Percentiles rank a stretch among this genome's conserved stretches.
Conservation (phyloP, 176 grass and related monocot genomes). For the Oryza officinalis region DNA sequence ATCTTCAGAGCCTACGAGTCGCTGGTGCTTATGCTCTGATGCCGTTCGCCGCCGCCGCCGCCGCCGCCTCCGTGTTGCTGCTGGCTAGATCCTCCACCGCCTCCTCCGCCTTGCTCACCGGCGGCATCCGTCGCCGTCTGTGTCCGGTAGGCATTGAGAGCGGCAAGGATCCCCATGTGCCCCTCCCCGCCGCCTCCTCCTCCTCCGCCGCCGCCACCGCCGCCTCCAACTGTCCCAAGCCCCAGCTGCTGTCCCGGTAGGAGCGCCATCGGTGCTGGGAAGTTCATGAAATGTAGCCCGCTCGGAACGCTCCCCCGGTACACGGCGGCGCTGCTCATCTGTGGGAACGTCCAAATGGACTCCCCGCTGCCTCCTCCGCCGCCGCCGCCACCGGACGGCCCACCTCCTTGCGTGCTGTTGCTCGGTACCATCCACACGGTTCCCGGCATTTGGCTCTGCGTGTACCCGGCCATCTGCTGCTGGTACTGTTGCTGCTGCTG, state of each 20-base stretch:
- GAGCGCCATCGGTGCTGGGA: conserved; percentile 80
- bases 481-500: conserved; percentile 68
- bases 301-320: conserved; percentile 72
- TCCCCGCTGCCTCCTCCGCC: conserved; percentile 41
- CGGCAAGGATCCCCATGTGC: conserved; percentile 89
- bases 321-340: conserved; percentile 62
- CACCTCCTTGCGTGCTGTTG: conserved; percentile 60
- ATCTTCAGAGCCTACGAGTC: conserved; percentile 64
- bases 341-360: conserved; percentile 89
- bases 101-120: conserved; percentile 30
- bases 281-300: conserved; percentile 99
- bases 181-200: conserved; percentile 46
- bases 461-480: conserved; percentile 88
- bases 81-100: conserved; percentile 41
- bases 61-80: conserved; percentile 33
- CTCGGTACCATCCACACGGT: conserved; percentile 95
- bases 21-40: conserved; percentile 92
- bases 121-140: conserved; percentile 50
- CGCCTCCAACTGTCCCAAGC: conserved; percentile 38
- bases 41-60: conserved; percentile 51
- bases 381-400: conserved; percentile 29
- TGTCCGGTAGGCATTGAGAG: conserved; percentile 81
- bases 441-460: conserved; percentile 73
- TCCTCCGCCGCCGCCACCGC: conserved; percentile 10
- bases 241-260: conserved; percentile 85